Conservation (phyloP, 805 yeast species). For the Peterozyma toletana region DNA sequence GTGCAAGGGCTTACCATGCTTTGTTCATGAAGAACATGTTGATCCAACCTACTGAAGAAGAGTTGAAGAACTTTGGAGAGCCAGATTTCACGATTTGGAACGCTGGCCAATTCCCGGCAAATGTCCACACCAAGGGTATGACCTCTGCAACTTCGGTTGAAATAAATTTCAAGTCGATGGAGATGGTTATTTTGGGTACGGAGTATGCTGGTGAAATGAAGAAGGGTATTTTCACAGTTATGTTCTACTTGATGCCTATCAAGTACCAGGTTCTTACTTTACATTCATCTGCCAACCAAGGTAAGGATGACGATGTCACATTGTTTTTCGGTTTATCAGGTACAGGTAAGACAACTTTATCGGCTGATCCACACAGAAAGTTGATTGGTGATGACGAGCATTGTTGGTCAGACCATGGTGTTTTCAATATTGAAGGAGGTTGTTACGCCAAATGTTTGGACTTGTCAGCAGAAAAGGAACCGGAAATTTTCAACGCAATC, state of each 20-base stretch:
- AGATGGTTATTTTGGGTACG: slow-evolving; percentile 97
- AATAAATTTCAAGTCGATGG: slow-evolving; percentile 95
- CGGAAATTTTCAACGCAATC: slow-evolving; percentile 94
- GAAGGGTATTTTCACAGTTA: slow-evolving; percentile 97
- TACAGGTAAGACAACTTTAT: slow-evolving; percentile 95
- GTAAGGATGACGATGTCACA: slow-evolving; percentile 81
- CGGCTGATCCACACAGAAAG: slow-evolving; percentile 91
- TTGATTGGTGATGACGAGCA: slow-evolving; percentile 99
- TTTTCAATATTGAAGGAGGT: slow-evolving; percentile 98
- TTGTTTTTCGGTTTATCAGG: slow-evolving; percentile 96
- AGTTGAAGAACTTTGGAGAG: slow-evolving; percentile 83
- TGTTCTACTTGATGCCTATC: slow-evolving; percentile 98
- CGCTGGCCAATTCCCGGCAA: slow-evolving; percentile 99
- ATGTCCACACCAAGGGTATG: slow-evolving; percentile 94
- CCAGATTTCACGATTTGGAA: slow-evolving; percentile 98
- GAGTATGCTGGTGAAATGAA: slow-evolving; percentile 99
- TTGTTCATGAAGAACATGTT: slow-evolving; percentile 97
- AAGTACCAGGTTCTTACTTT: slow-evolving; percentile 85
- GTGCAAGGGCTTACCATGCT: slow-evolving; percentile 99
- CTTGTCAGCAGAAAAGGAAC: slow-evolving; percentile 86
- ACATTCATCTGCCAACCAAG: slow-evolving; percentile 95
- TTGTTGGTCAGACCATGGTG: slow-evolving; percentile 98
- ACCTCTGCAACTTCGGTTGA: slow-evolving; percentile 93
- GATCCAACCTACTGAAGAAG: slow-evolving; percentile 90
- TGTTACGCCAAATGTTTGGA: slow-evolving; percentile 98